Percentiles rank a stretch among this genome's conserved stretches.
These are phyloP conservation scores for Wickerhamiella alocasiicola DNA, from an alignment of 805 yeast species.

Conservation along the genomic window DNA sequence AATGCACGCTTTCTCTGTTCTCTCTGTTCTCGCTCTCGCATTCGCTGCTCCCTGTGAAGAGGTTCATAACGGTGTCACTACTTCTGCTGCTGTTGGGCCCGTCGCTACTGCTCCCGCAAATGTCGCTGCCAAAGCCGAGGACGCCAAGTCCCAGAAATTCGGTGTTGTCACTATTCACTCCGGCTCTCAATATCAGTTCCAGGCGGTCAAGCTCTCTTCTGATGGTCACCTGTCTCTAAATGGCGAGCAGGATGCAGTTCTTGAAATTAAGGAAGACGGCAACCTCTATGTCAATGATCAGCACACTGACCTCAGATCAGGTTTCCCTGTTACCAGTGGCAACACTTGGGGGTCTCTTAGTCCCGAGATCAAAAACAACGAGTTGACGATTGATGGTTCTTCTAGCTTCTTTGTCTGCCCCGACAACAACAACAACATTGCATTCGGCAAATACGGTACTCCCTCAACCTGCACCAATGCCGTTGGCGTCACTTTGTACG, in stretches of 20 bases:
- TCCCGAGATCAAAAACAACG: too few species aligned
- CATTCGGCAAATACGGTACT: background rate
- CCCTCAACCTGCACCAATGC: slow-evolving; percentile 3
- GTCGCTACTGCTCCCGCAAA: too few species aligned
- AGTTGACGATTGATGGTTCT: background rate
- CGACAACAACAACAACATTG: background rate
- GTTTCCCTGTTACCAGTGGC: background rate
- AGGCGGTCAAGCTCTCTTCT: background rate
- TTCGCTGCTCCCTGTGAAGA: too few species aligned
- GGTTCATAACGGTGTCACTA: too few species aligned
- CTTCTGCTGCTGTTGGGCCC: too few species aligned
- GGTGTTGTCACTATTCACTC: background rate
- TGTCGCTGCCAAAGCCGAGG: too few species aligned
- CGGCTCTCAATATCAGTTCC: background rate
- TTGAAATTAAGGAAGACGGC: background rate
- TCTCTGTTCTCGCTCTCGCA: too few species aligned
- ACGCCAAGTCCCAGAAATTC: too few species aligned
- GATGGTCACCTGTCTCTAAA: background rate
- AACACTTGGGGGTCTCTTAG: background rate
- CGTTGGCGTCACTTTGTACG: background rate
- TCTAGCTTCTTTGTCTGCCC: background rate
- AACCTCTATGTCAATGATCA: background rate
- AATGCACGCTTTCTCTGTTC: too few species aligned
- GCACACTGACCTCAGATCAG: background rate
- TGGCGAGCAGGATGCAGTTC: background rate